Base-by-base conservation (phyloP, 2,329 filamentous ascomycete genomes). In the Fusarium anthophilum region DNA sequence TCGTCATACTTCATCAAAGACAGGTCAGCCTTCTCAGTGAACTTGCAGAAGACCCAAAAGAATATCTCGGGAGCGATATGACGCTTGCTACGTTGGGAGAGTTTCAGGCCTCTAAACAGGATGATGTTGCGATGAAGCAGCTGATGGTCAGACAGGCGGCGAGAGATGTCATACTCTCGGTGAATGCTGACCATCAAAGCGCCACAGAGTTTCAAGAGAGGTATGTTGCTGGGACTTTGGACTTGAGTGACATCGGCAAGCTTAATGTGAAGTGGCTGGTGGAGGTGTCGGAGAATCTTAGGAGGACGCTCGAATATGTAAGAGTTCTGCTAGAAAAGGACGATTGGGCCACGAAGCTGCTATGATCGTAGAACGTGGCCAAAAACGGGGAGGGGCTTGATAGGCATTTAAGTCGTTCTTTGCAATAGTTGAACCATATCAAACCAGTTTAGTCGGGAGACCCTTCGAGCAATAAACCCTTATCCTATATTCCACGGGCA, bases 1-100 rank as follows among this genome's bases (percentile, higher is more conserved):
- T 69, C 6, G 63, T 66, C 8, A 50, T 69, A 35, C 66, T 69
- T 18, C 66, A 69, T 22, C 56, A 69, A 10, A 56, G 66, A 0
- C 66, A 69, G 35, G 56, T 57, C 4, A 53, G 15, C 2, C 56
- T 69, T 11, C 28, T 69, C 11, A 53, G 51, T 3, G 64, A 69
- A 22, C 24, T 69, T n/a, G 50, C 57, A 2, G 67, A 63, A 10
- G 35, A 17, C 0, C 64, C 66, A 0, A 28, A 20, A 22, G 10
- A 20, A 6, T 28, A 69, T 28, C 57, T 69, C 14, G 7, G 5
- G 2, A 17, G 32, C 3, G 44, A 63, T 5, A 30, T 8, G 0
- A 26, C 45, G 2, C 30, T 7, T 8, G 28, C 24, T 7, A n/a
- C 1, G 5, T 8, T 69, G 1, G 57, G 64, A 5, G 28, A 5